Base-by-base conservation (phyloP, 306 rosid genomes). In the Oemleria cerasiformis region DNA sequence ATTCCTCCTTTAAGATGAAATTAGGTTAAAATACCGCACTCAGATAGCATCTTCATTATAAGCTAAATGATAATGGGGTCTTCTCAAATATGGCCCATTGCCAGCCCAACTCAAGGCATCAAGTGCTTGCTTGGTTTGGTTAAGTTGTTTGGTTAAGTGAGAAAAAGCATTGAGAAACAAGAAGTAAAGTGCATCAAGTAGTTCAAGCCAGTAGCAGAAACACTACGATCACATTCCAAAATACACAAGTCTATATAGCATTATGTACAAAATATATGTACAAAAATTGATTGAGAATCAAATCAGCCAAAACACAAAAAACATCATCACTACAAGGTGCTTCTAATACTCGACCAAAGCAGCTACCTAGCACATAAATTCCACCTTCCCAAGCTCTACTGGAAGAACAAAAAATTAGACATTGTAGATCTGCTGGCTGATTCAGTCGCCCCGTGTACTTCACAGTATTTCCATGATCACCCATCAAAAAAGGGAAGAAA, bases 251-350 rank as follows among this genome's bases (percentile, higher is more conserved):
- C 56, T 68, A 65, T 68, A 65, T 81, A 68, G 23, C 43, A 68
- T 84, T 61, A 80, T 84, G 65, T 80, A 84, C 85, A 81, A 17
- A 30, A 39, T 30, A 70, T 81, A 78, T 80, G 62, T 66, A 84
- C 88, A 81, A 50, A 30, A 79, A 65, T 56, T 60, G 73, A 40
- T 17, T 23, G 34, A 58, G 59, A 43, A 74, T 60, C 70, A 64
- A 74, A 70, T 51, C 67, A 77, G 63, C 44, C 41, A 34, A 14
- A 60, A 51, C 25, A 48, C 25, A 43, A 41, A 30, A 78, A 41
- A 45, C 25, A 49, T 63, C 53, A 70, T 14, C 75, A 54, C 53
- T 73, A 50, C 54, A 44, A n/a, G n/a, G n/a, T 30, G 43, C 14
- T 67, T 55, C 61, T 38, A 62, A 66, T 49, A 43, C 70, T 47